These are phyloP conservation scores for Neurospora sp. DNA, from an alignment of 495 filamentous ascomycete genomes.

Conservation along the genomic window DNA sequence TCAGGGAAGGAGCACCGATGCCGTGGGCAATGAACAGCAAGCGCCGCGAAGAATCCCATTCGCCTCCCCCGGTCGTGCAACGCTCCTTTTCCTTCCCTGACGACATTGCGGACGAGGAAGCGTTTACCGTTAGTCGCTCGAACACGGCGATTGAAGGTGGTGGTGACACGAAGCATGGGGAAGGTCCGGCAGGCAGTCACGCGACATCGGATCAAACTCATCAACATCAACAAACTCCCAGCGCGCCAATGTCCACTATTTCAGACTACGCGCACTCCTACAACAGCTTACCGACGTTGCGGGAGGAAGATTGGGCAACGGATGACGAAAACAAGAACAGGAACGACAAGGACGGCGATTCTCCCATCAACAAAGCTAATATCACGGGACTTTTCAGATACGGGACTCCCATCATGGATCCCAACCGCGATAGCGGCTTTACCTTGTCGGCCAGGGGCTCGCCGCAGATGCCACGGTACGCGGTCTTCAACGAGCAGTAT, in stretches of 20 bases:
- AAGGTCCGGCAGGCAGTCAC: neutral
- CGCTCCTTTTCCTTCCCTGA: conserved; percentile 27
- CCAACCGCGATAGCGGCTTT: conserved; percentile 42
- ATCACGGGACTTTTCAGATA: neutral
- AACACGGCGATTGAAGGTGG: neutral
- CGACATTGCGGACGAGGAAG: conserved; percentile 27
- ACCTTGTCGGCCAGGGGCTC: conserved; percentile 20
- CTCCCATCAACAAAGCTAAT: neutral
- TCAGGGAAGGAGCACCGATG: conserved; percentile 5
- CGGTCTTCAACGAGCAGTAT: neutral
- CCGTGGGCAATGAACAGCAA: conserved; percentile 2
- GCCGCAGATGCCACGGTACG: conserved; percentile 24
- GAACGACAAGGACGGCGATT: neutral
- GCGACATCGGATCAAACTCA: neutral
- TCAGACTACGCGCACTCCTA: conserved; percentile 29
- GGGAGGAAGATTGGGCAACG: conserved; percentile 31
- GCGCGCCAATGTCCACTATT: conserved; percentile 20
- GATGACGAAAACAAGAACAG: conserved; percentile 15
- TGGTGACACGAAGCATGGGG: neutral
- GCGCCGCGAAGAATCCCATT: conserved; percentile 9
- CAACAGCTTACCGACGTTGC: conserved; percentile 31
- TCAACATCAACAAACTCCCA: neutral
- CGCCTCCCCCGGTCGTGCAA: conserved; percentile 15
- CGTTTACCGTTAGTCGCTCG: conserved; percentile 15
- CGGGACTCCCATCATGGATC: conserved; percentile 8